phyloP scores from a whole-genome alignment of 768 basidiomycete species.

The Artomyces pyxidatus region DNA sequence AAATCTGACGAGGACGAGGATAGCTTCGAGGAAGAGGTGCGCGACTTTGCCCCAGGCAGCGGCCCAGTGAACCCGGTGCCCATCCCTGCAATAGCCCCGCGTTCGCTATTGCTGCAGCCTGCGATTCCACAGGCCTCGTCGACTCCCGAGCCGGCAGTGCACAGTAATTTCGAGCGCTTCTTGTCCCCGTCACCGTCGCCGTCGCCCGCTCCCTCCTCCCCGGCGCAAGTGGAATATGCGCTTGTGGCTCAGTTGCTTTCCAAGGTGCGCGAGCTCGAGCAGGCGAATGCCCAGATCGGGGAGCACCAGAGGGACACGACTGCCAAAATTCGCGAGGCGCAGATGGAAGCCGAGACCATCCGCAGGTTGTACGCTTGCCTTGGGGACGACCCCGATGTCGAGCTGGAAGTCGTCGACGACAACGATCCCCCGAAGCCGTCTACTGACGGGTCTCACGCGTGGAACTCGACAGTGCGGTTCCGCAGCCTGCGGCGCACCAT shows the following conservation, averaged over 20 bases:
- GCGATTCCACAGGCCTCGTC: neutral
- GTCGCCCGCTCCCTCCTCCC: neutral
- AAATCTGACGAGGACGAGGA: conserved; percentile 19
- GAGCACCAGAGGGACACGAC: conserved; percentile 57
- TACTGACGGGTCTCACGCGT: conserved; percentile 19
- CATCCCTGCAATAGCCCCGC: conserved; percentile 1
- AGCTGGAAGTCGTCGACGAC: conserved; percentile 36
- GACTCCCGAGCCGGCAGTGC: neutral
- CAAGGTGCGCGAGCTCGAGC: conserved; percentile 74
- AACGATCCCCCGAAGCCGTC: conserved; percentile 25
- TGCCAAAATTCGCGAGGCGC: conserved; percentile 55
- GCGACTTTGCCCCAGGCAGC: conserved; percentile 58
- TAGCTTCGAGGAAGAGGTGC: conserved; percentile 26
- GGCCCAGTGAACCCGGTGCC: conserved; percentile 5
- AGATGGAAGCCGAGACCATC: conserved; percentile 65
- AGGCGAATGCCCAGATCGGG: conserved; percentile 59
- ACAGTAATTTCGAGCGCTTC: conserved; percentile 7
- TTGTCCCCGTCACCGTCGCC: conserved; percentile 1
- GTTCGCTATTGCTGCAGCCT: neutral
- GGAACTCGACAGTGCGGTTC: conserved; percentile 36
- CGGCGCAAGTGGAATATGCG: conserved; percentile 25
- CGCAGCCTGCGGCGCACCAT: conserved; percentile 38
- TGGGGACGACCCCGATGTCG: conserved; percentile 43
- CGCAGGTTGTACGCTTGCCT: conserved; percentile 62
- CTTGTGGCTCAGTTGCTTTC: conserved; percentile 62